phyloP scores from a whole-genome alignment of 495 filamentous ascomycete species.

The Daldinia vernicosa region DNA sequence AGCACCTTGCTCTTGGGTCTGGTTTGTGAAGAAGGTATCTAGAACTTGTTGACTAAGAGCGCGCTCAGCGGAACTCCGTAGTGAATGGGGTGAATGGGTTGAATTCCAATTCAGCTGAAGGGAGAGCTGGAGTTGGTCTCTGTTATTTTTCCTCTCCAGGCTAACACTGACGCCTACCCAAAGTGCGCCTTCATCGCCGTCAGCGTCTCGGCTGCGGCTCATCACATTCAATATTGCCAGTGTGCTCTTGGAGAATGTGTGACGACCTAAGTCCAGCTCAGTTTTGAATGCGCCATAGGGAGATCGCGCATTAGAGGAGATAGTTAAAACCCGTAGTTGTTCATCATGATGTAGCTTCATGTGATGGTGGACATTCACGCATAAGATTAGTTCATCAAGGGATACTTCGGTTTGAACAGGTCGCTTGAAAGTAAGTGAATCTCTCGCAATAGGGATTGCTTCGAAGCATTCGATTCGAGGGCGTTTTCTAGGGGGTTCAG shows the following conservation, averaged over 20 bases:
- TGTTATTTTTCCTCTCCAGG: slow-evolving; percentile 14
- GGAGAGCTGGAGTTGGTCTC: slow-evolving; percentile 27
- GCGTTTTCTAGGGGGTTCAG: slow-evolving; percentile 29
- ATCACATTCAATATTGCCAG: slow-evolving; percentile 15
- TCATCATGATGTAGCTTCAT: slow-evolving; percentile 10
- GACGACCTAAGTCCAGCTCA: slow-evolving; percentile 7
- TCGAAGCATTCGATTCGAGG: slow-evolving; percentile 13
- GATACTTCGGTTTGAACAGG: background rate
- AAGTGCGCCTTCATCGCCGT: slow-evolving; percentile 31
- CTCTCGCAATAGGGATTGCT: slow-evolving; percentile 25
- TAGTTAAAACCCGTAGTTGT: background rate
- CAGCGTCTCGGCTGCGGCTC: slow-evolving; percentile 23
- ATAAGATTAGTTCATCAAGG: background rate
- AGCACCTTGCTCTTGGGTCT: background rate
- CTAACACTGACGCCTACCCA: slow-evolving; percentile 26
- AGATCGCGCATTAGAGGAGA: slow-evolving; percentile 13
- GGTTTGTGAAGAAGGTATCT: slow-evolving; percentile 38
- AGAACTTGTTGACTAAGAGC: slow-evolving; percentile 34
- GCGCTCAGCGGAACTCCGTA: slow-evolving; percentile 31
- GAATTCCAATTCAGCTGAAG: slow-evolving; percentile 43
- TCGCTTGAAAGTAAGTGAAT: slow-evolving; percentile 1
- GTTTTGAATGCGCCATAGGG: slow-evolving; percentile 17
- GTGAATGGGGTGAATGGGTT: slow-evolving; percentile 13
- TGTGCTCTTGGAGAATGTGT: background rate
- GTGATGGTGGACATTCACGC: slow-evolving; percentile 13